Evolutionary conservation across 805 yeast species (phyloP), one percentile per base, ranked within the genome.

Genomic region (Metschnikowia reukaufii): DNA sequence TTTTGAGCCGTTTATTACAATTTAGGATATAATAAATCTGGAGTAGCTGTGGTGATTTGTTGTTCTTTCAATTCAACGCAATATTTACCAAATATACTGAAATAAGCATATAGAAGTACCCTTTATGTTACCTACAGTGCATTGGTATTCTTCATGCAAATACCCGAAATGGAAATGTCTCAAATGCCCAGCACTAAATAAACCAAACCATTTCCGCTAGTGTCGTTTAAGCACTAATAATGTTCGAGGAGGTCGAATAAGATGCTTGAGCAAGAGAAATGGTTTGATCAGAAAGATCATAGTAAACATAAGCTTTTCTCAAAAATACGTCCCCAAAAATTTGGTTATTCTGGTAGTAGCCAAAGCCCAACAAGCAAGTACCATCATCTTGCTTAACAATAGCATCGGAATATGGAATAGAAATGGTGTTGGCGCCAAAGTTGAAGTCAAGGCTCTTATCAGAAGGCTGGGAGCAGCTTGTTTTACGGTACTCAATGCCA

Each of bases 291-390:
- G 52, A 42, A 13, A 55, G 48, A 32, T 57, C 56, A 31, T 44
- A 57, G 45, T 51, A 50, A 8, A 46, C 51, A 37, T 57, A 57
- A 5, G 58, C 57, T 17, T 47, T 40, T 39, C 60, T 44, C 49
- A 57, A 49, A 39, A 57, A 55, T 17, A 47, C 53, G 15, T 57
- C 56, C 1, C 60, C 60, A 29, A 48, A 47, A 29, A 51, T 44
- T 31, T 23, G 35, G 44, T 41, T 25, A 32, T 39, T 47, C 15
- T 43, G 7, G 43, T 25, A 32, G 33, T 47, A 39, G 1, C 48
- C 41, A 42, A 51, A 51, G 1, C 55, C 55, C 45, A 51, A 48
- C 44, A 45, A 31, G 25, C 55, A 51, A 19, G 40, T 30, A 25
- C 47, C 52, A 16, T 42, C 44, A 13, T 33, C 48, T 23, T 48